phyloP scores from a whole-genome alignment of 768 basidiomycete species.

The Chalciporus piperatus region DNA sequence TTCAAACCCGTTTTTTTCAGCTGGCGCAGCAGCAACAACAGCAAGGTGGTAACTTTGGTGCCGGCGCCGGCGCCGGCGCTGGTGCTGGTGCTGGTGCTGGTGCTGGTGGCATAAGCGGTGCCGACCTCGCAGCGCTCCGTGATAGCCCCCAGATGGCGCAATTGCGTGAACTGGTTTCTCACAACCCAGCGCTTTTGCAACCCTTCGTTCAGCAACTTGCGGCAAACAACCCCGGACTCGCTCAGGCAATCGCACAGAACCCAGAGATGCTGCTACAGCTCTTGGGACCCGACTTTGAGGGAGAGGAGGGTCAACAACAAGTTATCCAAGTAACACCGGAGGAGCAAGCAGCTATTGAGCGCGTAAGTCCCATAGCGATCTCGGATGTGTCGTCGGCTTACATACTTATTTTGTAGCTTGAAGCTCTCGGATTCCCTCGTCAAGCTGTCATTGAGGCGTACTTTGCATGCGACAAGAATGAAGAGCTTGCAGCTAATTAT shows the following conservation, averaged over 20 bases:
- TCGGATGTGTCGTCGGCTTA: background rate
- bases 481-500: constrained; percentile 93
- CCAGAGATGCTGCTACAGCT: constrained; percentile 68
- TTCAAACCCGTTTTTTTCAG: constrained; percentile 33
- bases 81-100: constrained; percentile 23
- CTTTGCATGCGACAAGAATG: constrained; percentile 94
- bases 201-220: constrained; percentile 82
- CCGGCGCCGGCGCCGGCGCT: constrained; percentile 25
- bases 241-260: constrained; percentile 63
- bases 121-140: constrained; percentile 54
- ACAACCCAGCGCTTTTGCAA: constrained; percentile 80
- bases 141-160: constrained; percentile 67
- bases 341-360: constrained; percentile 83
- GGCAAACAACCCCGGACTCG: constrained; percentile 69
- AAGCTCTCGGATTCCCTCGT: constrained; percentile 84
- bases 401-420: constrained; percentile 52
- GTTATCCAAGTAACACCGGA: constrained; percentile 80
- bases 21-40: constrained; percentile 59
- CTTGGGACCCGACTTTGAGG: constrained; percentile 47
- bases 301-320: constrained; percentile 35
- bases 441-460: constrained; percentile 86
- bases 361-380: constrained; percentile 51
- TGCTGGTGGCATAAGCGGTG: constrained; percentile 14
- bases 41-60: constrained; percentile 31
- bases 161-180: constrained; percentile 64